Evolutionary conservation across 2,329 filamentous ascomycete genomes (phyloP).

Genomic region (Pseudogymnoascus pannorum): DNA sequence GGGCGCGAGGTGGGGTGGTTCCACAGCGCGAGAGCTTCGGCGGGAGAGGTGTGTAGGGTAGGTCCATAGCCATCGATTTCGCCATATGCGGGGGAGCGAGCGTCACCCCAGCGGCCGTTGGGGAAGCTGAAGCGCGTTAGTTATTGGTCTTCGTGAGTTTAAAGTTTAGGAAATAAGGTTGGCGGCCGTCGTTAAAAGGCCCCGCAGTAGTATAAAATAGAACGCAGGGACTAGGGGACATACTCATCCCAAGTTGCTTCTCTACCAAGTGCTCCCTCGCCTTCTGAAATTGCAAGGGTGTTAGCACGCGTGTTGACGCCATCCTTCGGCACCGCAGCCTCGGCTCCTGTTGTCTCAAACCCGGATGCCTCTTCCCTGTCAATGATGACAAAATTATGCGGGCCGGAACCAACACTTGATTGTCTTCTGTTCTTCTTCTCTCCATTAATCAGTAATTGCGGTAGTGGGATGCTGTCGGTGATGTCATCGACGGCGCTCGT

Average conservation of each 20-base stretch:
- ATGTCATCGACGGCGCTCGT: slow-evolving; percentile 38
- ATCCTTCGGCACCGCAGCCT: slow-evolving; percentile 68
- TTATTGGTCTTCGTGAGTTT: not conserved
- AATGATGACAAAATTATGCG: slow-evolving; percentile 82
- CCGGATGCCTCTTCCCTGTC: slow-evolving; percentile 53
- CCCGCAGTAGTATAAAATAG: not conserved
- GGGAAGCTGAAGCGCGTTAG: slow-evolving; percentile 50
- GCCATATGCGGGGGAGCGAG: slow-evolving; percentile 84
- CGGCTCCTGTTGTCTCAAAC: slow-evolving; percentile 66
- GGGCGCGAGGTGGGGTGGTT: slow-evolving; percentile 60
- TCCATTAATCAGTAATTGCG: slow-evolving; percentile 46
- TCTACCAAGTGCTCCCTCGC: slow-evolving; percentile 77
- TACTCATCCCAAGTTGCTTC: slow-evolving; percentile 95
- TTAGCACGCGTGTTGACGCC: slow-evolving; percentile 72
- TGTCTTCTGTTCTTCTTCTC: slow-evolving; percentile 21
- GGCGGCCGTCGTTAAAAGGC: not conserved
- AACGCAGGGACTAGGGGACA: not conserved
- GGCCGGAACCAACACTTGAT: slow-evolving; percentile 68
- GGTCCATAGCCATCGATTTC: slow-evolving; percentile 98
- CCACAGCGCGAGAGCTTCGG: slow-evolving; percentile 79
- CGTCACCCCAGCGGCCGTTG: slow-evolving; percentile 92
- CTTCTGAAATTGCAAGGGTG: slow-evolving; percentile 88
- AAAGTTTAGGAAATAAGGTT: not conserved
- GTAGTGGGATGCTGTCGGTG: slow-evolving; percentile 34
- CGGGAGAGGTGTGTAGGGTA: slow-evolving; percentile 84